Evolutionary conservation across 192 early-diverging fungal genomes (phyloP), one percentile per base, ranked within the genome.

Genomic region (Pilaira anomala): DNA sequence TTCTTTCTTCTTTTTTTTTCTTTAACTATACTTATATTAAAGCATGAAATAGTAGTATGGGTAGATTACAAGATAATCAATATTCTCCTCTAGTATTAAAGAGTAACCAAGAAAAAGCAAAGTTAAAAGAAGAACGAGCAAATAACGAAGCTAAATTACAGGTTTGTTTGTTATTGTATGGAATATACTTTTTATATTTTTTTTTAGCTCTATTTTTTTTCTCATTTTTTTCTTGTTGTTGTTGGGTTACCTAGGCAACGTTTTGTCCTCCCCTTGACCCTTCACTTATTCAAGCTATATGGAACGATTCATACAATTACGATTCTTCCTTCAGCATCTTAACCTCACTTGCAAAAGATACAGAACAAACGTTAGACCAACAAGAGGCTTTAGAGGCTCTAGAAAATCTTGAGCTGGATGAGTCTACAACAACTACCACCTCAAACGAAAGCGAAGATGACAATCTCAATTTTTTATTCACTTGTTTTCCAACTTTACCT

Each of bases 241-340:
- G 18, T 28, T 8, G 26, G 16, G 22, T 18, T 46, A 11, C 9
- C 6, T 19, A 62, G 58, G 29, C 51, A 55, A 46, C 39, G 5
- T 67, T 73, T 44, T 73, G 65, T 52, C 65, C 71, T 3, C 60
- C 71, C 24, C 29, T 73, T 1, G 71, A 73, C 9, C 6, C 65
- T 12, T 60, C 60, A 13, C 55, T 73, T 33, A 30, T 73, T 54
- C 60, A 48, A 21, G 51, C 58, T 29, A 67, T 73, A 7, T 73
- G 71, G 71, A 50, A 25, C 16, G 71, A 67, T n/a, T 53, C 60
- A 14, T 18, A 67, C 14, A 51, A 58, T 22, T 73, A 73, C 41
- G 51, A 48, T 14, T 12, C 16, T 4, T 36, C 49, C 13, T 63
- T 60, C 40, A 39, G 57, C 13, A 51, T 58, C 0, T 33, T 73